These are phyloP conservation scores for Ceratocystis cacaofunesta DNA, from an alignment of 2,329 filamentous ascomycete species.

Conservation along the genomic window DNA sequence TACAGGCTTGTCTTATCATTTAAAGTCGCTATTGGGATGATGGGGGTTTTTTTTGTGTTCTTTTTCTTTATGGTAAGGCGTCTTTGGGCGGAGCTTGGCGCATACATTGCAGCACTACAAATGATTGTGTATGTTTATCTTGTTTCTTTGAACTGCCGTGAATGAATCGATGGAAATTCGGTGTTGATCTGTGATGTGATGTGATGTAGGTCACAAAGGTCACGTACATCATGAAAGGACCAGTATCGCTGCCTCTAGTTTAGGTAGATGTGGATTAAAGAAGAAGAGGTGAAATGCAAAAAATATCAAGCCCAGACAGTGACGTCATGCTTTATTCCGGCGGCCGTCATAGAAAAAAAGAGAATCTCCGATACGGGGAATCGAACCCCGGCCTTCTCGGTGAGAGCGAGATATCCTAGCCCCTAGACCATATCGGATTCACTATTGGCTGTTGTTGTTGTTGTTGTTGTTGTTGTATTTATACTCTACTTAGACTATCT, in stretches of 20 bases:
- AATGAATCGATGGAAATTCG: not conserved
- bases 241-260: not conserved
- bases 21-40: not conserved
- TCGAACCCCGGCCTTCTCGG: constrained; percentile 20
- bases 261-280: no score
- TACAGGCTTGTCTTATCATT: not conserved
- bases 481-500: no score
- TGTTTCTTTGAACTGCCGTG: not conserved
- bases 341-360: no score
- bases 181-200: no score
- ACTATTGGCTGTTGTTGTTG: no score
- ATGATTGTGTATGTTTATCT: not conserved
- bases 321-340: no score
- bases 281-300: no score
- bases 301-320: no score
- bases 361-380: constrained; percentile 19
- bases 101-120: not conserved
- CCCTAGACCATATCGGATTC: constrained; percentile 18
- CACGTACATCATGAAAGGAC: not conserved
- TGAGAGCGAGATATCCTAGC: constrained; percentile 18
- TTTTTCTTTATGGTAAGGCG: not conserved
- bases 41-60: no score
- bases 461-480: no score
- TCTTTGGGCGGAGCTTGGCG: not conserved
- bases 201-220: no score